Evolutionary conservation across 192 early-diverging fungal genomes (phyloP).

Genomic region (Podila epigama): DNA sequence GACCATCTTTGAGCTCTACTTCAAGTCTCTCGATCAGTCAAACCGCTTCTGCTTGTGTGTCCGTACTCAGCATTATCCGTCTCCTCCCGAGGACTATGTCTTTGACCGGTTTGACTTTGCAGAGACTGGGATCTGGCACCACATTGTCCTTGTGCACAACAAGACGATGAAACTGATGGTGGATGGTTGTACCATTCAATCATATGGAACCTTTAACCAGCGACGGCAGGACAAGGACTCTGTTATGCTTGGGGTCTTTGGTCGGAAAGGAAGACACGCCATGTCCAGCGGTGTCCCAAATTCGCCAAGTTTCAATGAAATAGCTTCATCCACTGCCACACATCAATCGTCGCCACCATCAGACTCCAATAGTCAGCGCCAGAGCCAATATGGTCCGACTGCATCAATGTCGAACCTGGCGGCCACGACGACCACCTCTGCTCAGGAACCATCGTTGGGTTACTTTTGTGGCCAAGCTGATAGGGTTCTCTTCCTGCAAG

Average conservation of each 20-base stretch:
- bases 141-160: slow-evolving; percentile 50
- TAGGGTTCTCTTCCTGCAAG: slow-evolving; percentile 47
- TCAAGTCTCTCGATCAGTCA: slow-evolving; percentile 49
- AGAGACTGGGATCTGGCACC: slow-evolving; percentile 52
- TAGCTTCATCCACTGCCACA: background rate
- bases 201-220: slow-evolving; percentile 53
- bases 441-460: slow-evolving; percentile 25
- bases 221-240: slow-evolving; percentile 44
- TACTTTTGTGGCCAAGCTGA: slow-evolving; percentile 50
- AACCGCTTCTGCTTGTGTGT: slow-evolving; percentile 53
- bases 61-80: slow-evolving; percentile 47
- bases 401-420: slow-evolving; percentile 1
- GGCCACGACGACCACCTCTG: background rate
- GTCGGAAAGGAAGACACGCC: slow-evolving; percentile 34
- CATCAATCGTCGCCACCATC: background rate
- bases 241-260: slow-evolving; percentile 44
- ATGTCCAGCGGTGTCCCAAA: slow-evolving; percentile 8
- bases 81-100: slow-evolving; percentile 51
- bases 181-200: slow-evolving; percentile 50
- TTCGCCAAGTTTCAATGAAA: slow-evolving; percentile 12
- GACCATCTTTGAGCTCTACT: slow-evolving; percentile 53
- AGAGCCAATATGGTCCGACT: background rate
- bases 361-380: background rate
- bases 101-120: slow-evolving; percentile 52
- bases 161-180: slow-evolving; percentile 53